Evolutionary conservation across 148 eudicot species (phyloP).

Genomic region (Fallopia convolvulus): DNA sequence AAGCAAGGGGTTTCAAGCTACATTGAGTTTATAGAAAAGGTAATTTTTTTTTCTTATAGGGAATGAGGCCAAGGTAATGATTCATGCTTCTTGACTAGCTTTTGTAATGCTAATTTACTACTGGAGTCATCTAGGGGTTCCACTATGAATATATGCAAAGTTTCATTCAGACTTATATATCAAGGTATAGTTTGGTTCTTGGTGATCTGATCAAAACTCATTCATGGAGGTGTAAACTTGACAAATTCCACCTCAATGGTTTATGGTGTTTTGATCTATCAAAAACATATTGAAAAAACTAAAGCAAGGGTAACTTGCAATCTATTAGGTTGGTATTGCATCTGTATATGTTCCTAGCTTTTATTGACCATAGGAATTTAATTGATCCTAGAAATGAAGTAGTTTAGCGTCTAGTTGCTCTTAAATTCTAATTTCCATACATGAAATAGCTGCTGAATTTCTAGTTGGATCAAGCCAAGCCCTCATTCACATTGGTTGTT

Average conservation of each 20-base stretch:
- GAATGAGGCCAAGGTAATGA: background rate
- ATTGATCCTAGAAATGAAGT: background rate
- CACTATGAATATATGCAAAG: too few species aligned
- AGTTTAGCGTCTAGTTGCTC: background rate
- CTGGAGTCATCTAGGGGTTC: background rate
- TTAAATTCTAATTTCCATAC: background rate
- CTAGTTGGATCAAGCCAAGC: background rate
- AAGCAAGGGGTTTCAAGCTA: constrained; percentile 80
- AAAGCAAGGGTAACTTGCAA: too few species aligned
- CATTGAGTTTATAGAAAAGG: constrained; percentile 70
- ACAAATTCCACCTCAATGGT: too few species aligned
- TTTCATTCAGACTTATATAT: too few species aligned
- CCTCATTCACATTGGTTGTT: background rate
- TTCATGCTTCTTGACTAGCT: background rate
- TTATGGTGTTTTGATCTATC: too few species aligned
- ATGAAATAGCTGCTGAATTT: background rate
- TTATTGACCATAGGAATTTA: background rate
- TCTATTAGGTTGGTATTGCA: background rate
- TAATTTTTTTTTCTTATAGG: constrained; percentile 16
- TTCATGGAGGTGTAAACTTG: too few species aligned
- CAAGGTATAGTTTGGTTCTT: too few species aligned
- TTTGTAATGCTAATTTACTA: background rate
- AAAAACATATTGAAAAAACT: too few species aligned
- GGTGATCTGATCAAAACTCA: too few species aligned
- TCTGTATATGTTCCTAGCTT: background rate